Evolutionary conservation across 148 eudicot species (phyloP).

Genomic region (Amaranthus palmeri): DNA sequence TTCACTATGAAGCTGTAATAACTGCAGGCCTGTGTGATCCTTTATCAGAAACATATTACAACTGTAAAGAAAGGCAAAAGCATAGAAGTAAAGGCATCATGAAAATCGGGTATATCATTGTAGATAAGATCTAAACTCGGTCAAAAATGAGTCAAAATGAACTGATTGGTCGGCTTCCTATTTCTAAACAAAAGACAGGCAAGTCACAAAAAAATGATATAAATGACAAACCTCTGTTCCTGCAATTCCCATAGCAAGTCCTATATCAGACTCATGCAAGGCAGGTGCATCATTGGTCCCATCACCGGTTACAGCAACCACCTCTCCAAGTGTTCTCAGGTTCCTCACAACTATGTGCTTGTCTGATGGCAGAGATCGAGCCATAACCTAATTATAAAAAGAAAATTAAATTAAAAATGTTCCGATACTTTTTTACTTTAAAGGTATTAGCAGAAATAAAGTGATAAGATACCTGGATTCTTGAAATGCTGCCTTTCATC

Average conservation of each 20-base stretch:
- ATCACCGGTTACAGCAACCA: slow-evolving; percentile 51
- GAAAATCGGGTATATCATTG: background rate
- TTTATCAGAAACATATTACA: background rate
- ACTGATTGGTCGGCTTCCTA: background rate
- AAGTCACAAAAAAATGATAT: background rate
- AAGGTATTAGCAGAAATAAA: background rate
- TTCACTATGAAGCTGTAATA: background rate
- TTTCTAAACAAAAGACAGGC: background rate
- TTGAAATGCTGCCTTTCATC: slow-evolving; percentile 54
- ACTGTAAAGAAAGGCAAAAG: background rate
- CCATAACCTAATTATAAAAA: slow-evolving; percentile 35
- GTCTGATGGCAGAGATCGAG: slow-evolving; percentile 47
- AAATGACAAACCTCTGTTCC: slow-evolving; percentile 45
- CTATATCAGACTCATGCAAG: slow-evolving; percentile 42
- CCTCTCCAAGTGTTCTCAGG: slow-evolving; percentile 35
- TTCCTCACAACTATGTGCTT: slow-evolving; percentile 32
- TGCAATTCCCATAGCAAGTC: slow-evolving; percentile 52
- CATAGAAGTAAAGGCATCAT: background rate
- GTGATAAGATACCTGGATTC: slow-evolving; percentile 55
- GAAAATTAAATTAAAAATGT: background rate
- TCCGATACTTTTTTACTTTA: background rate
- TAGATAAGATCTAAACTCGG: background rate
- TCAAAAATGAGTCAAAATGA: background rate
- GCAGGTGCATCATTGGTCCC: slow-evolving; percentile 58
- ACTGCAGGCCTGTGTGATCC: background rate